phyloP scores from a whole-genome alignment of 2,329 filamentous ascomycete genomes.

The Biscogniauxia sp. region DNA sequence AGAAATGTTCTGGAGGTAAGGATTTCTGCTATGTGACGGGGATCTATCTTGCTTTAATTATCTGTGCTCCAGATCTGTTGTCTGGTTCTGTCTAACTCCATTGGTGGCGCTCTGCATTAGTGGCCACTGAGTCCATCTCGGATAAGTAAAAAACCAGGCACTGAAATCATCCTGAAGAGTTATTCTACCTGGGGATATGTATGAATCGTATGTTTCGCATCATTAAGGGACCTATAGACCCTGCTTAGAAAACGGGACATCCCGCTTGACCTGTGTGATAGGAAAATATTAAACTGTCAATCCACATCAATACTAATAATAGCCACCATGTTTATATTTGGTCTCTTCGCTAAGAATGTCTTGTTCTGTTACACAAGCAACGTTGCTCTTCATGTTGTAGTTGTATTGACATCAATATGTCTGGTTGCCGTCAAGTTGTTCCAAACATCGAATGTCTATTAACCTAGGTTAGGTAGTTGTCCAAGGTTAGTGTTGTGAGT shows the following conservation, averaged over 20 bases:
- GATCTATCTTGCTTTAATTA: neutral
- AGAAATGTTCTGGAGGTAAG: neutral
- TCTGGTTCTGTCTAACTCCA: neutral
- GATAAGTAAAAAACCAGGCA: neutral
- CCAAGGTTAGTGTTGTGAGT: no score
- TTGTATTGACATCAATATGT: neutral
- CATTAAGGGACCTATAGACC: neutral
- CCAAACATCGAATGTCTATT: neutral
- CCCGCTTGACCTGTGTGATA: neutral
- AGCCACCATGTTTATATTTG: no score
- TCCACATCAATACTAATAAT: neutral
- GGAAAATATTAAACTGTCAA: neutral
- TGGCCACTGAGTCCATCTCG: neutral
- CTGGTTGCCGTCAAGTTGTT: neutral
- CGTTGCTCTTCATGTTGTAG: neutral
- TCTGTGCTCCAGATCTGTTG: neutral
- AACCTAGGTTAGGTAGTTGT: no score
- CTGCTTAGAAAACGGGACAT: neutral
- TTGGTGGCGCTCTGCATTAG: neutral
- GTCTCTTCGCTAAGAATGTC: neutral
- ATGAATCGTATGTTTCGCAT: neutral
- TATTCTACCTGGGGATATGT: neutral
- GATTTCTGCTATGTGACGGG: neutral
- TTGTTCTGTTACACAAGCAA: neutral
- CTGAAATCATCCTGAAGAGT: neutral